phyloP scores from a whole-genome alignment of 768 basidiomycete species.

The Suillus placidus region DNA sequence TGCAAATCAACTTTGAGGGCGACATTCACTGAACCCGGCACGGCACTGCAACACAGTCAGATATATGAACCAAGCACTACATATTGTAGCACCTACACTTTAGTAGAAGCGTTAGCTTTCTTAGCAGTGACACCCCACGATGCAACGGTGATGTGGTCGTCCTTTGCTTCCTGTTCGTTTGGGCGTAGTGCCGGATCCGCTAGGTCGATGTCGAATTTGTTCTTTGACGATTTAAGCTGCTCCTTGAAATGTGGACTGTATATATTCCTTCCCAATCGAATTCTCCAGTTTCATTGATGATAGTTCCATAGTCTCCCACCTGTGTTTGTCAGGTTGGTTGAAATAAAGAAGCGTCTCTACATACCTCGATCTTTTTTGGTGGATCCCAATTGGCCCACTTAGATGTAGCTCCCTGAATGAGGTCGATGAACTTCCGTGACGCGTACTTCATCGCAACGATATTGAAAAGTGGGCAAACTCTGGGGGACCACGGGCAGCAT shows the following conservation, averaged over 20 bases:
- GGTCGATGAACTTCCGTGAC: constrained; percentile 38
- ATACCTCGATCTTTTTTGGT: constrained; percentile 32
- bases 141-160: constrained; percentile 25
- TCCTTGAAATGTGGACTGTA: constrained; percentile 16
- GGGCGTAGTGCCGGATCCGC: constrained; percentile 14
- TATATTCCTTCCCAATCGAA: constrained; percentile 28
- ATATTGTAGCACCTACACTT: constrained; percentile 23
- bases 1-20: constrained; percentile 38
- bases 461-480: not conserved
- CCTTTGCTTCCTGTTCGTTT: constrained; percentile 16
- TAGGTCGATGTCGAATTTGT: not conserved
- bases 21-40: constrained; percentile 30
- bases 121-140: constrained; percentile 25
- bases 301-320: constrained; percentile 32
- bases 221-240: not conserved
- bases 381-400: constrained; percentile 46
- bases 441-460: not conserved
- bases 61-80: not conserved
- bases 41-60: not conserved
- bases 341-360: constrained; percentile 1
- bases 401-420: constrained; percentile 30
- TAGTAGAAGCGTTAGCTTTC: constrained; percentile 12
- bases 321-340: constrained; percentile 7
- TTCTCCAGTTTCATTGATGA: constrained; percentile 23
- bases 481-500: not conserved